These are phyloP conservation scores for Pythium oligandrum DNA, from an alignment of 352 stramenopile genomes.

Conservation along the genomic window DNA sequence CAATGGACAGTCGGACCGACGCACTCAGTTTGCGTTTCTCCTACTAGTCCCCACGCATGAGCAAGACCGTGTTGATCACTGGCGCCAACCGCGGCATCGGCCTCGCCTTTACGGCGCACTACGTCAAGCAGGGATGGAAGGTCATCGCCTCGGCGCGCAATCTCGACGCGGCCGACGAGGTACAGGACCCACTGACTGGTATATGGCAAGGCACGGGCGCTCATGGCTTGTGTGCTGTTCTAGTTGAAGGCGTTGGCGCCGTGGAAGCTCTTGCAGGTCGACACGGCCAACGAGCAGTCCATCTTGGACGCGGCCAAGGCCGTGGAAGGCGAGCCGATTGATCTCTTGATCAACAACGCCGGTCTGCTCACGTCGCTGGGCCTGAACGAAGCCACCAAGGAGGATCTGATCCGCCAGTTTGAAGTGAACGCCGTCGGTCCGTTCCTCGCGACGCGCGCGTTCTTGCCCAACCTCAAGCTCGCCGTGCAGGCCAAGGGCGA, in stretches of 20 bases:
- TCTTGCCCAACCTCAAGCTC: conserved; percentile 48
- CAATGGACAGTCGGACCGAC: too few relatives aligned
- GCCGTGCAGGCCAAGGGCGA: conserved; percentile 25
- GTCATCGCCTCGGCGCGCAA: conserved; percentile 46
- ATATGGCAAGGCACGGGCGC: not conserved
- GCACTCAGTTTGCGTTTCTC: too few relatives aligned
- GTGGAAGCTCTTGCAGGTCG: conserved; percentile 46
- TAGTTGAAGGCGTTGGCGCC: conserved; percentile 28
- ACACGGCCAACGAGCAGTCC: conserved; percentile 48
- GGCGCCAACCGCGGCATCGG: conserved; percentile 55
- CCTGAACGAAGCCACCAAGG: conserved; percentile 42
- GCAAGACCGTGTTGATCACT: conserved; percentile 56
- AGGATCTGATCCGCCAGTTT: conserved; percentile 53
- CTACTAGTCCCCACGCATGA: conserved; percentile 4
- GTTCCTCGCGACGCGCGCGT: conserved; percentile 53
- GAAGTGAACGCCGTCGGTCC: conserved; percentile 72
- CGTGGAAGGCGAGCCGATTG: conserved; percentile 33
- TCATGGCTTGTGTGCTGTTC: not conserved
- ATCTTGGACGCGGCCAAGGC: conserved; percentile 34
- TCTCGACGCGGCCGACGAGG: conserved; percentile 25
- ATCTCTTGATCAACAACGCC: conserved; percentile 77
- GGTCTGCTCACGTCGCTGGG: conserved; percentile 28
- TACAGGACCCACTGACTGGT: conserved; percentile 5
- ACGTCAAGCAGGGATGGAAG: conserved; percentile 36
- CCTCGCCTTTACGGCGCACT: conserved; percentile 40